Evolutionary conservation across 2,329 filamentous ascomycete genomes (phyloP).

Genomic region (Phyllosticta capitalensis): DNA sequence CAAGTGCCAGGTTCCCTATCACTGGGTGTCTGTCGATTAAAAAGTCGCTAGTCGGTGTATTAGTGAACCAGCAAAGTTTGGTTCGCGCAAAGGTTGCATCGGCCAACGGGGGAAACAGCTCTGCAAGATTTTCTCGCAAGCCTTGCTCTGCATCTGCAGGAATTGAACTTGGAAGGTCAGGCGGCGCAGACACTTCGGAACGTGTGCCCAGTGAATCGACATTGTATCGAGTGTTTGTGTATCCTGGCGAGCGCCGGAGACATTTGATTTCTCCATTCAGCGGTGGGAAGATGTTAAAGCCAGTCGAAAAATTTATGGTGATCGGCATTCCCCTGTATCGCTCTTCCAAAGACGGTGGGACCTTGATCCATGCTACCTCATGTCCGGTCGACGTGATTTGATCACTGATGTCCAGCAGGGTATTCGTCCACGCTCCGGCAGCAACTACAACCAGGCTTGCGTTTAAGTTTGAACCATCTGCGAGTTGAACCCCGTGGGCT

Average conservation of each 20-base stretch:
- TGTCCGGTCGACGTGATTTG: conserved; percentile 4
- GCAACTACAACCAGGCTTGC: conserved; percentile 72
- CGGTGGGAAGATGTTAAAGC: conserved; percentile 10
- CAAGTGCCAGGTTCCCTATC: conserved; percentile 43
- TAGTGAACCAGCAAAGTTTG: conserved; percentile 48
- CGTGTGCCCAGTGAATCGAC: not conserved
- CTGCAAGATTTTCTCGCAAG: conserved; percentile 5
- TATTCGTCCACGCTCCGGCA: conserved; percentile 77
- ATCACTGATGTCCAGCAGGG: conserved; percentile 58
- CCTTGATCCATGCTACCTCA: conserved; percentile 10
- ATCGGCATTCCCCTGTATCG: conserved; percentile 10
- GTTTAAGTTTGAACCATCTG: conserved; percentile 39
- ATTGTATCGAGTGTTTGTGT: conserved; percentile 2
- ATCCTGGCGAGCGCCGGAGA: conserved; percentile 5
- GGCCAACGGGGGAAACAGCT: conserved; percentile 16
- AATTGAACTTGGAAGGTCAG: conserved; percentile 5
- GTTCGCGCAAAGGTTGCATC: conserved; percentile 37
- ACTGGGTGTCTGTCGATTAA: conserved; percentile 43
- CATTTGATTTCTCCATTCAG: conserved; percentile 10
- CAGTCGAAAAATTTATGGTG: conserved; percentile 9
- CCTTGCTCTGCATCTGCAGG: conserved; percentile 5
- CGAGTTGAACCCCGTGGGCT: conserved; percentile 45
- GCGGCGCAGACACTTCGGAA: conserved; percentile 2
- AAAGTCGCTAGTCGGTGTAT: conserved; percentile 47
- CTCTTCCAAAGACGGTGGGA: not conserved